These are phyloP conservation scores for Dovyalis caffra DNA, from an alignment of 345 rosid species.

Conservation along the genomic window DNA sequence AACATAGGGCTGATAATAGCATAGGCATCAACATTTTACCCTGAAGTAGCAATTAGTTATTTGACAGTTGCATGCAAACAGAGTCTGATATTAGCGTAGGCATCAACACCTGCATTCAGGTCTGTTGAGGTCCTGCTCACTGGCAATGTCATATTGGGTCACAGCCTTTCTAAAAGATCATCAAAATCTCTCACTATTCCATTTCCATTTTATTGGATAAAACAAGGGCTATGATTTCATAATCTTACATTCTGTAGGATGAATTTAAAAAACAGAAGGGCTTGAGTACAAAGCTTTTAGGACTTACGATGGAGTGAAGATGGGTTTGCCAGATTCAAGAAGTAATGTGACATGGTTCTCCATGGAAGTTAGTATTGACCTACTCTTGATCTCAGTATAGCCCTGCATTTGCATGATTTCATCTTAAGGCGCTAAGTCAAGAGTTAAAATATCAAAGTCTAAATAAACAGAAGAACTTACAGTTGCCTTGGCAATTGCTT, in stretches of 20 bases:
- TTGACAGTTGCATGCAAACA: neutral
- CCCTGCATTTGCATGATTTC: slow-evolving; percentile 51
- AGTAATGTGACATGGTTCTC: slow-evolving; percentile 80
- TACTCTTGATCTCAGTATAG: slow-evolving; percentile 78
- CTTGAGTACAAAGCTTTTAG: neutral
- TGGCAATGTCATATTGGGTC: neutral
- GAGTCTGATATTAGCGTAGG: neutral
- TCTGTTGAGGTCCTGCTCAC: neutral
- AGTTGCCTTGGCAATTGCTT: slow-evolving; percentile 91
- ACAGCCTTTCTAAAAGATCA: neutral
- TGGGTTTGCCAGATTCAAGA: slow-evolving; percentile 72
- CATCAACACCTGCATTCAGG: neutral
- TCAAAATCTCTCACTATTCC: neutral
- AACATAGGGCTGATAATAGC: too few species aligned
- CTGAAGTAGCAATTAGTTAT: neutral
- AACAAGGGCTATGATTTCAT: neutral
- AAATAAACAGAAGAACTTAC: slow-evolving; percentile 45
- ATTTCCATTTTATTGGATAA: neutral
- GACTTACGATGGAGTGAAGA: slow-evolving; percentile 74
- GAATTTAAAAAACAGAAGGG: neutral
- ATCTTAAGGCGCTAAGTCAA: neutral
- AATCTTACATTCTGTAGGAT: neutral
- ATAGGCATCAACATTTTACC: too few species aligned
- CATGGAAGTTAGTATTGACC: slow-evolving; percentile 85
- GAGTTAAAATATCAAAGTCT: neutral